These are phyloP conservation scores for Hymenoscyphus repandus DNA, from an alignment of 2,329 filamentous ascomycete species.

Conservation along the genomic window DNA sequence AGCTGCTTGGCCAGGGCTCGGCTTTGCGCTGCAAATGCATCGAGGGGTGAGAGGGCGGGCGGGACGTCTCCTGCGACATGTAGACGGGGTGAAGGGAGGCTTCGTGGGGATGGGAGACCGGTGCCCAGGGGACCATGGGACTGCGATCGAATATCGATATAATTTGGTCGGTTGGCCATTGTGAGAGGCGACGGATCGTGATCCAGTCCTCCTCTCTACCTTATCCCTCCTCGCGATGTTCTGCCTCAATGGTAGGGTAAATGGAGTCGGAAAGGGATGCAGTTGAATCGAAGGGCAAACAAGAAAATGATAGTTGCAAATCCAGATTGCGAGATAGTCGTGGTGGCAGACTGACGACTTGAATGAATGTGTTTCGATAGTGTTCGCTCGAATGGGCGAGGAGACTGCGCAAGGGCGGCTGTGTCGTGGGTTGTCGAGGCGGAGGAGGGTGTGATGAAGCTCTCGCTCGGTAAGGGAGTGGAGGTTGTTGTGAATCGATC, in stretches of 20 bases:
- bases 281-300: background rate
- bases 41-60: conserved; percentile 86
- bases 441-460: background rate
- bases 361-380: conserved; percentile 2
- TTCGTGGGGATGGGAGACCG: conserved; percentile 22
- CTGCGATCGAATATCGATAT: conserved; percentile 30
- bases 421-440: background rate
- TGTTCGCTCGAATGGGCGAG: background rate
- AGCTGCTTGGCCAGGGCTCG: conserved; percentile 82
- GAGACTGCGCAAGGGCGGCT: conserved; percentile 1
- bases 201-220: background rate
- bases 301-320: conserved; percentile 5
- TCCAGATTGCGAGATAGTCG: conserved; percentile 12
- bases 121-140: conserved; percentile 22
- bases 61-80: conserved; percentile 77
- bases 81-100: conserved; percentile 58
- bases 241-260: background rate
- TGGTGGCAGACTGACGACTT: conserved; percentile 6
- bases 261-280: background rate
- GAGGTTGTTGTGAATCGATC: background rate
- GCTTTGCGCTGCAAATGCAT: conserved; percentile 91
- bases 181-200: conserved; percentile 5
- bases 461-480: no score
- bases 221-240: conserved; percentile 6
- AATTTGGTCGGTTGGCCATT: conserved; percentile 29